Evolutionary conservation across 1,284 basidiomycete genomes (phyloP).

Genomic region (Porodaedalea pini): DNA sequence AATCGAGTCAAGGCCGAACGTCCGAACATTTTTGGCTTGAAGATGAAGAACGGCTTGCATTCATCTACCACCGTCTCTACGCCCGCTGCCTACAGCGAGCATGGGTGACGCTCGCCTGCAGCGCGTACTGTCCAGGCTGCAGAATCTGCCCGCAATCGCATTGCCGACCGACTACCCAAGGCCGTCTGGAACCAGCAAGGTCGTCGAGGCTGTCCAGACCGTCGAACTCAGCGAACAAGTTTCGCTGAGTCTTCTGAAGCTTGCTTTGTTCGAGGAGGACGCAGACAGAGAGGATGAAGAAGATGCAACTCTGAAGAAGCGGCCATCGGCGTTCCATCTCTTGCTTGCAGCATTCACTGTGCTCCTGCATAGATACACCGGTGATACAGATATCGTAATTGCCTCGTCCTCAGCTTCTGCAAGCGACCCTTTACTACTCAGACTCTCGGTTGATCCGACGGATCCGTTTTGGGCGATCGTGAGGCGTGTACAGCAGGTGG

Average conservation of each 20-base stretch:
- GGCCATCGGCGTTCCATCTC: constrained; percentile 88
- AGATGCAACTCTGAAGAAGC: constrained; percentile 35
- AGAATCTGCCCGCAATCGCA: constrained; percentile 85
- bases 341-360: constrained; percentile 90
- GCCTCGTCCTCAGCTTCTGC: constrained; percentile 84
- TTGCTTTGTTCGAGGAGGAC: constrained; percentile 67
- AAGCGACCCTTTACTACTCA: constrained; percentile 79
- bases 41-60: background rate
- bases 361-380: constrained; percentile 92
- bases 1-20: background rate
- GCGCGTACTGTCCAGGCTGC: constrained; percentile 58
- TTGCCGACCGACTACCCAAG: constrained; percentile 97
- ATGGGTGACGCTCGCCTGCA: constrained; percentile 43
- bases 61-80: background rate
- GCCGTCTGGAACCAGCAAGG: constrained; percentile 66
- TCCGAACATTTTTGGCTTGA: background rate
- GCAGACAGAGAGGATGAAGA: constrained; percentile 53
- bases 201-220: constrained; percentile 76
- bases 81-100: background rate
- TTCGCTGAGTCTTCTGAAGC: constrained; percentile 68
- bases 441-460: constrained; percentile 80
- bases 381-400: constrained; percentile 92
- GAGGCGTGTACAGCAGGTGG: constrained; percentile 79
- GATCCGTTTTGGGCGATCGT: constrained; percentile 94
- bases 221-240: constrained; percentile 65